Evolutionary conservation across 2,329 filamentous ascomycete genomes (phyloP).

Genomic region (Alternaria incomplexa): DNA sequence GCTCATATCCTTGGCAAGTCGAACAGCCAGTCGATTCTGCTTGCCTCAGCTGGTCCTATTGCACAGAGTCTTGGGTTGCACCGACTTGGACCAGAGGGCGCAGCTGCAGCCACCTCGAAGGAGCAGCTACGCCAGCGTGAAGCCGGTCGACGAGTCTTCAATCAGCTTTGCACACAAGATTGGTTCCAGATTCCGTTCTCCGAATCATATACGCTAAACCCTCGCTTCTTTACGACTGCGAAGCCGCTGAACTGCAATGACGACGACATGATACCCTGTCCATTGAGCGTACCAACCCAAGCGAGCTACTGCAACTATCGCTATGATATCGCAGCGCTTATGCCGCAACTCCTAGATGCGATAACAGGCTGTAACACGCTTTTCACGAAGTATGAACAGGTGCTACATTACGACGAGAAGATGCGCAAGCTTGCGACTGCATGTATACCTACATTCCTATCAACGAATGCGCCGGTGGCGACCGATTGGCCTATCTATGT

Average conservation of each 20-base stretch:
- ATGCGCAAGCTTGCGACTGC: constrained; percentile 47
- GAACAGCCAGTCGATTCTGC: constrained; percentile 53
- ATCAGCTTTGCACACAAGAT: constrained; percentile 50
- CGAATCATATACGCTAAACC: constrained; percentile 47
- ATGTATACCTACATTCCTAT: constrained; percentile 42
- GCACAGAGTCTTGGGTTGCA: constrained; percentile 57
- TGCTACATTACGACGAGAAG: constrained; percentile 47
- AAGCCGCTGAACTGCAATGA: constrained; percentile 47
- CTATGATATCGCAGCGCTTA: constrained; percentile 47
- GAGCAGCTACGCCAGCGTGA: constrained; percentile 32
- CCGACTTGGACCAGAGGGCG: constrained; percentile 36
- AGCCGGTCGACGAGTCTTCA: constrained; percentile 44
- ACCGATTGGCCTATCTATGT: constrained; percentile 46
- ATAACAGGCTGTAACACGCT: constrained; percentile 43
- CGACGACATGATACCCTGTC: constrained; percentile 21
- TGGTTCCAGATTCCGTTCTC: constrained; percentile 52
- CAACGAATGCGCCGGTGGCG: constrained; percentile 35
- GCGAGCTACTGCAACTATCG: constrained; percentile 45
- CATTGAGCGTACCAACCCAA: constrained; percentile 32
- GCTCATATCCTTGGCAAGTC: constrained; percentile 56
- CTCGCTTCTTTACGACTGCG: constrained; percentile 31
- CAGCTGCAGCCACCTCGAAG: not conserved
- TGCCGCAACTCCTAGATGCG: constrained; percentile 49
- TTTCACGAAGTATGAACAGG: constrained; percentile 51
- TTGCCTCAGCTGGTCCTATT: constrained; percentile 55